Evolutionary conservation across 306 rosid species (phyloP).

Genomic region (Lupinus albus): DNA sequence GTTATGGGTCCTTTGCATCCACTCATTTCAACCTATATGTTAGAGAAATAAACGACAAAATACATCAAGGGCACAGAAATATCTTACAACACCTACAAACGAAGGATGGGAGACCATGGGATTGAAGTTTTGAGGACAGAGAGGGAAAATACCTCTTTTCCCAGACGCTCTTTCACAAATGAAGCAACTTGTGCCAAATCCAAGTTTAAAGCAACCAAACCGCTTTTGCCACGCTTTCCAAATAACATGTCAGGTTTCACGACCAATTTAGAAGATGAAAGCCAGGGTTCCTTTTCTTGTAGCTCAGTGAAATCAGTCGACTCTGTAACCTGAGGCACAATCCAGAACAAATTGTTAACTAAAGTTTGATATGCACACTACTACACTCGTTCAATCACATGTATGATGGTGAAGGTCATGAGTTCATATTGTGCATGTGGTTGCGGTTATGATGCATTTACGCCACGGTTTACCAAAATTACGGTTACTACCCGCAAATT

Average conservation of each 20-base stretch:
- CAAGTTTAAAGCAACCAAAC: slow-evolving; percentile 94
- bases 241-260: slow-evolving; percentile 98
- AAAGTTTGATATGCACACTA: slow-evolving; percentile 7
- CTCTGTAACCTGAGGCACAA: slow-evolving; percentile 59
- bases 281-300: slow-evolving; percentile 88
- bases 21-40: slow-evolving; percentile 76
- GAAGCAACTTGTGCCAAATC: slow-evolving; percentile 80
- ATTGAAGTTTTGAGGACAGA: neutral
- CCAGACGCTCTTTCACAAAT: slow-evolving; percentile 88
- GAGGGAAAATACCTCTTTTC: slow-evolving; percentile 66
- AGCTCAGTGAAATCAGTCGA: slow-evolving; percentile 82
- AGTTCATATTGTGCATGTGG: no score
- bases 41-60: slow-evolving; percentile 27
- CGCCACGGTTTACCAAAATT: no score
- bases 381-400: neutral
- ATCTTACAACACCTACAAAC: neutral
- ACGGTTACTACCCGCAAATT: no score
- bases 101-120: neutral
- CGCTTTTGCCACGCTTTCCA: slow-evolving; percentile 99
- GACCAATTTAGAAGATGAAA: slow-evolving; percentile 82
- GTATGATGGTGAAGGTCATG: neutral
- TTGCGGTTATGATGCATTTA: no score
- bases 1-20: slow-evolving; percentile 97
- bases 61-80: neutral
- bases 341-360: slow-evolving; percentile 33